Evolutionary conservation across 2,329 filamentous ascomycete species (phyloP).

Genomic region (Myriosclerotinia curreyana): DNA sequence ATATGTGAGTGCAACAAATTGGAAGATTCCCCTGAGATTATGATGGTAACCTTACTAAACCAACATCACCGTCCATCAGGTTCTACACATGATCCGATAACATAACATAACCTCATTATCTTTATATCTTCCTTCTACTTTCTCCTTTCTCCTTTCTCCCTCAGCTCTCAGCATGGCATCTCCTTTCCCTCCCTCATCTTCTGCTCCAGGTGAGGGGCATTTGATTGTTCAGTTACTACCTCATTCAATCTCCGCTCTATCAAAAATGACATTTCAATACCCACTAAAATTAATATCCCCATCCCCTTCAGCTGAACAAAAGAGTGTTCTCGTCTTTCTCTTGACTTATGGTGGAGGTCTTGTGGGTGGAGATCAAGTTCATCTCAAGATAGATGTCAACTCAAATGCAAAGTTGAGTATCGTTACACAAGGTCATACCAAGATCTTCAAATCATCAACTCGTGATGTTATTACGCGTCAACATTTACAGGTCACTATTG

Average conservation of each 20-base stretch:
- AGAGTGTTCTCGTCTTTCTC: slow-evolving; percentile 78
- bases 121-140: neutral
- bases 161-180: slow-evolving; percentile 30
- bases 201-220: slow-evolving; percentile 71
- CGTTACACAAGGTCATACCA: slow-evolving; percentile 79
- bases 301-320: slow-evolving; percentile 58
- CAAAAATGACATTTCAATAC: slow-evolving; percentile 82
- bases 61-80: neutral
- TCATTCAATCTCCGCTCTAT: slow-evolving; percentile 66
- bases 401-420: slow-evolving; percentile 63
- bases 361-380: slow-evolving; percentile 80
- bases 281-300: slow-evolving; percentile 91
- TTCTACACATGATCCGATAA: slow-evolving; percentile 8
- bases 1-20: neutral
- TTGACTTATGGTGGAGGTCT: slow-evolving; percentile 94
- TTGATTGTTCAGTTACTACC: slow-evolving; percentile 73
- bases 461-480: slow-evolving; percentile 57
- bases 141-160: neutral
- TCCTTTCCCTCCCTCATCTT: slow-evolving; percentile 59
- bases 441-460: slow-evolving; percentile 80
- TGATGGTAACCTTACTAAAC: neutral
- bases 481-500: slow-evolving; percentile 51
- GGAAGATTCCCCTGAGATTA: neutral
- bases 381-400: slow-evolving; percentile 65
- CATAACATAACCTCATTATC: neutral